Evolutionary conservation across 768 basidiomycete genomes (phyloP), one percentile per base, ranked within the genome.

Genomic region (Clavulina sp.): DNA sequence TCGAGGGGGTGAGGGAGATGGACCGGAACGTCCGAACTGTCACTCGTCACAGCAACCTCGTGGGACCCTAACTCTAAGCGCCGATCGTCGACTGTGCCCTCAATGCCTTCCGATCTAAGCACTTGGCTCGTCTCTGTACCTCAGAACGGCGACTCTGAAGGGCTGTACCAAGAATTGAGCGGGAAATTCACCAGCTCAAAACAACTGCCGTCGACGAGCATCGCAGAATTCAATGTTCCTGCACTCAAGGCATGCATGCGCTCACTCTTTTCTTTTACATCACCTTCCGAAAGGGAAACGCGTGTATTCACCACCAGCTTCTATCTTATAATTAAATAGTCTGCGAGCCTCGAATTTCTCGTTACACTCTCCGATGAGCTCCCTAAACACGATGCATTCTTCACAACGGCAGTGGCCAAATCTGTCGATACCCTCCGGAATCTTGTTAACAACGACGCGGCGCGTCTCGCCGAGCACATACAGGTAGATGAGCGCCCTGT

Each of bases 31-130:
- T n/a, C n/a, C n/a, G n/a, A n/a, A n/a, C n/a, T n/a, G n/a, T n/a
- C n/a, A n/a, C n/a, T n/a, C n/a, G n/a, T n/a, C n/a, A n/a, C n/a
- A n/a, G n/a, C n/a, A n/a, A n/a, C n/a, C n/a, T n/a, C n/a, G n/a
- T n/a, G n/a, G n/a, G n/a, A n/a, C n/a, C n/a, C n/a, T n/a, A n/a
- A n/a, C n/a, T n/a, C 34, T 38, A 9, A 38, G 19, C 34, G 34
- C 34, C 34, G 19, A 19, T 38, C 9, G 9, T 38, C 34, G 34
- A 38, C 34, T 9, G 34, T 19, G n/a, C 19, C 34, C 43, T 13
- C 9, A 13, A 95, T 95, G 91, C 91, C 91, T 53, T 92, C 88
- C 62, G 91, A 95, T 71, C 81, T 92, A 65, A 84, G 84, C 57
- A 92, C 88, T 59, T 96, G 92, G 92, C 69, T 96, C 57, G 72